Evolutionary conservation across 441 rosid genomes (phyloP), one percentile per base, ranked within the genome.

Genomic region (Gossypium laxum): DNA sequence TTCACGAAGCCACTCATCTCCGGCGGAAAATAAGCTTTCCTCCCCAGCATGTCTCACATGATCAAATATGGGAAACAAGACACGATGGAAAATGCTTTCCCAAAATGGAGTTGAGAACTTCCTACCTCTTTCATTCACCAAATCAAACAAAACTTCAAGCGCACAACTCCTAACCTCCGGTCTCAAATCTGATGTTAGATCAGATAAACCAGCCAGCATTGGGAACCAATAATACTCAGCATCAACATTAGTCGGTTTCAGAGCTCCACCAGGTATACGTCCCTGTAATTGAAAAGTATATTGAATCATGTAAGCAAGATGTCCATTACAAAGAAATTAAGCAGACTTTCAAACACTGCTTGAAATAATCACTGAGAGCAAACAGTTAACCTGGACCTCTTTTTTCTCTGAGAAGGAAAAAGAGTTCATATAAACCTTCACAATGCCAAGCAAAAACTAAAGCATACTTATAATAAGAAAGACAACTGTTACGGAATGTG

Each of bases 161-260:
- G 99, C 97, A 75, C 99, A 95, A 82, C 94, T 89, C 78, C 98
- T 82, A 81, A 95, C 97, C 83, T 92, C 99, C 3, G 92, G 79
- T 78, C 99, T 86, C n/a, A 85, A 82, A 84, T 95, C 99, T 77
- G 91, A 88, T 48, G 98, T 95, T 77, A 95, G 83, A 85, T 91
- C 99, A 65, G 99, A 95, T 74, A 95, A 84, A 82, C 98, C 99
- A 65, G 99, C 97, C 69, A 95, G 88, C 99, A 95, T 95, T 4
- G 97, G 99, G 84, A 86, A 92, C 99, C 99, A 95, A 78, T 87
- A 95, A 85, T 91, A 91, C 82, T 95, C 99, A 45, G 98, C 91
- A 74, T 73, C 81, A 74, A 58, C 71, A 78, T 89, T 87, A 30
- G 86, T 85, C 4, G 97, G 96, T 80, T 87, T 92, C 77, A 91